Base-by-base conservation (phyloP, 2,329 filamentous ascomycete genomes). In the Epichloe coenophiala region DNA sequence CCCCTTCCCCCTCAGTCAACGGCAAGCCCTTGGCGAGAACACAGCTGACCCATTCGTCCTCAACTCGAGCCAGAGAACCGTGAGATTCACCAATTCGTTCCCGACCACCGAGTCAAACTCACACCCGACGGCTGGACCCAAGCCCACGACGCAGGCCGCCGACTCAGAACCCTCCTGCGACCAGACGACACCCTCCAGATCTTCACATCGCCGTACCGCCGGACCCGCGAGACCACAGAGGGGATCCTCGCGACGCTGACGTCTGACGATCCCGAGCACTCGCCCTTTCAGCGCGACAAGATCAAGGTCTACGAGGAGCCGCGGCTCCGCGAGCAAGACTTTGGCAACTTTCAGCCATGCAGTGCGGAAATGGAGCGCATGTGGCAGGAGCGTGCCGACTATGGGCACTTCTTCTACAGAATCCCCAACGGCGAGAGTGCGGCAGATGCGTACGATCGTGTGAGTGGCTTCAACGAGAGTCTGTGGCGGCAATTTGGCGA, bases 351-450 rank as follows among this genome's bases (percentile, higher is more conserved):
- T 66, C 93, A 98, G 71, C 93, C 93, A 60, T 95, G 90, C 66
- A 87, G 84, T 44, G 86, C 86, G 44, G 93, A 96, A 69, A 97
- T 97, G 88, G 89, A 96, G 70, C 79, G 90, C 58, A 96, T 98
- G 89, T 97, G 93, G 93, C 86, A 95, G 70, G 93, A 98, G 70
- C 78, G 93, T 49, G 91, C 91, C 48, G 90, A 96, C 66, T 98
- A 98, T 62, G 93, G 93, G n/a, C 93, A 97, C 70, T 98, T 98
- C 75, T 98, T 97, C 75, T 97, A 97, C 70, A 84, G 93, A 41
- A 98, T 98, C 51, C 91, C 91, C 35, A 88, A 95, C 65, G 93
- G 93, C 52, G 93, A 98, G 74, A 90, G 84, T 59, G 93, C 93
- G 1, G 93, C 93, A 15, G 93, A 98, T 70, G 93, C 93, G 12